Percentiles rank a stretch among this genome's conserved stretches.
These are phyloP conservation scores for Diplodia intermedia DNA, from an alignment of 2,329 filamentous ascomycete species.

Conservation along the genomic window DNA sequence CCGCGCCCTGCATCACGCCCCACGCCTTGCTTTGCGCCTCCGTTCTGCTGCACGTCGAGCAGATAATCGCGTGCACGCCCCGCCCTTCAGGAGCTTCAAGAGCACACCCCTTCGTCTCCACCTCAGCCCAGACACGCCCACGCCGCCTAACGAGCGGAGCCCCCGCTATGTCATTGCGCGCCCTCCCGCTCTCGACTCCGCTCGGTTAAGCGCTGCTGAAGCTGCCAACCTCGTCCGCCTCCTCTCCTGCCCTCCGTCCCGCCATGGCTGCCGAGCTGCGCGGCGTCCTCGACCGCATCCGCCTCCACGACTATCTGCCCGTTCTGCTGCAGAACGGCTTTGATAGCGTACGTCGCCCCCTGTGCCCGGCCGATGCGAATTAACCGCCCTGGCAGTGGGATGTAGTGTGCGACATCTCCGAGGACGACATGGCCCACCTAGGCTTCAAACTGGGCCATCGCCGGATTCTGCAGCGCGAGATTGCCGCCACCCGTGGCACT, in stretches of 20 bases:
- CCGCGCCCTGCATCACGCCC: conserved; percentile 6
- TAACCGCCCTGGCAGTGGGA: conserved; percentile 41
- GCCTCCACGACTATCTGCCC: conserved; percentile 42
- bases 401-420: conserved; percentile 50
- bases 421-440: conserved; percentile 47
- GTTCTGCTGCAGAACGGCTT: conserved; percentile 47
- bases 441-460: conserved; percentile 51
- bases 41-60: neutral
- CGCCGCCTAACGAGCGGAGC: conserved; percentile 5
- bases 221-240: neutral
- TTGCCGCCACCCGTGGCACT: conserved; percentile 47
- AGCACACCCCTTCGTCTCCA: conserved; percentile 10
- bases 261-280: conserved; percentile 36
- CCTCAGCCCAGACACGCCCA: neutral
- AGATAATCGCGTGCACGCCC: conserved; percentile 17
- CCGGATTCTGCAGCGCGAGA: conserved; percentile 49
- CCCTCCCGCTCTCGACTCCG: conserved; percentile 12
- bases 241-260: neutral
- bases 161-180: conserved; percentile 27
- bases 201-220: conserved; percentile 17
- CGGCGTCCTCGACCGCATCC: conserved; percentile 44
- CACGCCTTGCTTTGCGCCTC: conserved; percentile 7
- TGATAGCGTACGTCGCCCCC: conserved; percentile 30
- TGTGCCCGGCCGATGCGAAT: neutral
- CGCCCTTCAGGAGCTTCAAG: neutral